A percentile compares a stretch with the other conserved stretches of the same genome.
Conservation (phyloP, 768 basidiomycete species). For the Floccularia luteovirens region DNA sequence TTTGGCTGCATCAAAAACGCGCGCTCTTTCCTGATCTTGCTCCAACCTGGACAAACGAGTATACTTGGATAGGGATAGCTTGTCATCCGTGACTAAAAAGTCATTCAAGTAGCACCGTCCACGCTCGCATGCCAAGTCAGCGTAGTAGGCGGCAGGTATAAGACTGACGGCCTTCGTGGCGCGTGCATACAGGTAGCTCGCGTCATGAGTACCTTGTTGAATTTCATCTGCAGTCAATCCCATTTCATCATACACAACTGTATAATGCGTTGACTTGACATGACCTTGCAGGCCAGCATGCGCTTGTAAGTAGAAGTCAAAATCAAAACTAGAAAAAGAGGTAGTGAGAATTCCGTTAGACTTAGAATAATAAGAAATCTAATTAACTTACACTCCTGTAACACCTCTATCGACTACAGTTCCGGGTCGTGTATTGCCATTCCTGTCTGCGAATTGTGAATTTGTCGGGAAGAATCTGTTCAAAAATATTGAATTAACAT, state of each 20-base stretch:
- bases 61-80: constrained; percentile 25
- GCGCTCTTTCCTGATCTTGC: constrained; percentile 27
- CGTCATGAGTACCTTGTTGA: constrained; percentile 64
- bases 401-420: constrained; percentile 78
- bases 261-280: constrained; percentile 72
- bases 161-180: constrained; percentile 82
- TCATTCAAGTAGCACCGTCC: constrained; percentile 72
- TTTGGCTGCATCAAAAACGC: constrained; percentile 37
- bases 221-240: constrained; percentile 59
- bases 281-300: constrained; percentile 69
- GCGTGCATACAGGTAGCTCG: constrained; percentile 71
- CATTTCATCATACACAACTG: constrained; percentile 75
- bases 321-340: constrained; percentile 42
- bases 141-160: constrained; percentile 74
- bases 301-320: constrained; percentile 66
- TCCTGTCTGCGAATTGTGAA: constrained; percentile 41
- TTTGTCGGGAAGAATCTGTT: constrained; percentile 50
- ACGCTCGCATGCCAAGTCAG: constrained; percentile 77
- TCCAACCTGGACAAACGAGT: constrained; percentile 17
- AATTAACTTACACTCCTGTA: constrained; percentile 47
- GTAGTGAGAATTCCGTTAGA: constrained; percentile 1
- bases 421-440: constrained; percentile 74
- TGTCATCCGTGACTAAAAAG: constrained; percentile 48
- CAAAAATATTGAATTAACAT: no score
- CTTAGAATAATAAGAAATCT: neutral